Evolutionary conservation across 2,329 filamentous ascomycete genomes (phyloP).

Genomic region (Aspergillus sergii): DNA sequence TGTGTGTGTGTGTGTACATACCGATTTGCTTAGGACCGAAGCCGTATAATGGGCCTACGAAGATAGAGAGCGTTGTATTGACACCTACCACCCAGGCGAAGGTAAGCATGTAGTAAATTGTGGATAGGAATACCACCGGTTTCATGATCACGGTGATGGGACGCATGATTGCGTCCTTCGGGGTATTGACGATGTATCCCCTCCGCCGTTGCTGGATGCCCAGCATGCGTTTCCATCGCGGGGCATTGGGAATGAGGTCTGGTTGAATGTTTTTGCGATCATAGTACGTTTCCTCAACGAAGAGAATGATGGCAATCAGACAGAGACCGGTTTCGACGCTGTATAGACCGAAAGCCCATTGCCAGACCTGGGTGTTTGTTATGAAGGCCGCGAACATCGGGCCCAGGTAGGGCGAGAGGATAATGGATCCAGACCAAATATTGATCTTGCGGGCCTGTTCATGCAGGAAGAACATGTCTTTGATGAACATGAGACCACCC

Average conservation of each 20-base stretch:
- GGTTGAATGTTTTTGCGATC: slow-evolving; percentile 29
- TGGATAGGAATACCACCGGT: slow-evolving; percentile 38
- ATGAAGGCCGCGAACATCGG: slow-evolving; percentile 42
- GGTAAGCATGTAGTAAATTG: slow-evolving; percentile 43
- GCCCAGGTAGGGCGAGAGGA: slow-evolving; percentile 37
- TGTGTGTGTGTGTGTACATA: slow-evolving; percentile 27
- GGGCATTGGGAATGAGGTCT: slow-evolving; percentile 24
- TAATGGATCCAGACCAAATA: slow-evolving; percentile 40
- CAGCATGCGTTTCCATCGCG: slow-evolving; percentile 38
- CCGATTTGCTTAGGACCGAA: slow-evolving; percentile 56
- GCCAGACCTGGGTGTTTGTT: slow-evolving; percentile 38
- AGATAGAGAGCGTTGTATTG: slow-evolving; percentile 59
- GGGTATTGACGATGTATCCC: slow-evolving; percentile 31
- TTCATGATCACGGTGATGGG: slow-evolving; percentile 43
- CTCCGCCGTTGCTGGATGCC: slow-evolving; percentile 38
- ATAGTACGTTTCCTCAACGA: slow-evolving; percentile 44
- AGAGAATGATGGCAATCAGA: slow-evolving; percentile 35
- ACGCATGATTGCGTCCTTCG: slow-evolving; percentile 38
- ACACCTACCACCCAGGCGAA: slow-evolving; percentile 53
- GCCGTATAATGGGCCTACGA: slow-evolving; percentile 54
- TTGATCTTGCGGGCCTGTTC: slow-evolving; percentile 46
- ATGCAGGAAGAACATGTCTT: slow-evolving; percentile 47
- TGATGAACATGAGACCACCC: slow-evolving; percentile 48
- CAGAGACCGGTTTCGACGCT: slow-evolving; percentile 36
- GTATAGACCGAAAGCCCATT: slow-evolving; percentile 40